Base-by-base conservation (phyloP, 106 monocot genomes). In the Apostasia ramifera region DNA sequence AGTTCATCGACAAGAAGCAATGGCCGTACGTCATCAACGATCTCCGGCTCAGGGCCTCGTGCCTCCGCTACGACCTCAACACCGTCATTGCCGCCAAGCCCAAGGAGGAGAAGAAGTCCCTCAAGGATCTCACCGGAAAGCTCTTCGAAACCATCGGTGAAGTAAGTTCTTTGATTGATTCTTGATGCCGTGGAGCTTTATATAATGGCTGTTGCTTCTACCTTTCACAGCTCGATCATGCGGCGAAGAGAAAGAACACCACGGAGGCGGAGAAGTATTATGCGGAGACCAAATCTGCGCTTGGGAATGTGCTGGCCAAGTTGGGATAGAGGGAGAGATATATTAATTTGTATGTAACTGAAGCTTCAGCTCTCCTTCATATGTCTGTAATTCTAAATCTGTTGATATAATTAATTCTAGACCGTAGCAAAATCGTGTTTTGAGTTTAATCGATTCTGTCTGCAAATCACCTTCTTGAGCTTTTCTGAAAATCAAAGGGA, bases 21-120 rank as follows among this genome's bases (percentile, higher is more conserved):
- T 97, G 95, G 95, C 89, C 95, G 0, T 92, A 89, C 41, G 95
- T 97, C 14, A 70, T 68, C 77, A 92, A 89, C 44, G 92, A 92
- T 58, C 95, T 97, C 72, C 92, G 95, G 14, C 75, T 81, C 59
- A 89, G 52, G 77, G 95, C 84, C 6, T 55, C 61, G 0, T 97
- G 85, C 41, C 91, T 97, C 53, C 95, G 95, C 12, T 97, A 77
- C 53, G 95, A 95, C 11, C 91, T 95, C 75, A 91, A 95, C 70
- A 91, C 91, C 58, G 53, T 95, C 75, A 86, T 95, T 50, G 52
- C 79, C 2, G 71, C 95, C 7, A 95, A 91, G 80, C 67, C 91
- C 44, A 91, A 78, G 80, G 88, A 91, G 14, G 91, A 95, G 84
- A 95, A 95, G 91, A 95, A 88, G 67, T 13, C 73, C 59, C 91